phyloP scores from a whole-genome alignment of 768 basidiomycete genomes.

The Podaxis carcinomalis region DNA sequence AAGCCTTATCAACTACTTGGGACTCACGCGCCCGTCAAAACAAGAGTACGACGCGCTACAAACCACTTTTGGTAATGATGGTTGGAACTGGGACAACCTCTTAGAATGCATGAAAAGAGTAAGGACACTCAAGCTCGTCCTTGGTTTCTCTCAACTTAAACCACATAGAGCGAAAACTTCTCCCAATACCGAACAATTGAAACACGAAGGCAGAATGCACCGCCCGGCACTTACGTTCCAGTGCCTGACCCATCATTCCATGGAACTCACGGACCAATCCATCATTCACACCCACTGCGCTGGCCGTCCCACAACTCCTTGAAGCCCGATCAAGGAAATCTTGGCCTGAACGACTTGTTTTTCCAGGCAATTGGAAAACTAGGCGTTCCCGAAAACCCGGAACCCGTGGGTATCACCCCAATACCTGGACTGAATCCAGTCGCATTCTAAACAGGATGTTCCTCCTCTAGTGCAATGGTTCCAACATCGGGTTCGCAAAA shows the following conservation, averaged over 20 bases:
- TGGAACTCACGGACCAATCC: slow-evolving; percentile 7
- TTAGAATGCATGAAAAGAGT: slow-evolving; percentile 18
- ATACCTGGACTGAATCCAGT: too few species aligned
- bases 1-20: slow-evolving; percentile 13
- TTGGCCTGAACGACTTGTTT: neutral
- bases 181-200: neutral
- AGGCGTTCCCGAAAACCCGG: slow-evolving; percentile 11
- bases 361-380: slow-evolving; percentile 6
- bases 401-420: slow-evolving; percentile 6
- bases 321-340: neutral
- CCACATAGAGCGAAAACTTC: neutral
- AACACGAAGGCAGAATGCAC: neutral
- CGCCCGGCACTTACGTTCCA: neutral
- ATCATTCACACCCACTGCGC: slow-evolving; percentile 7
- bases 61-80: slow-evolving; percentile 12
- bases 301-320: neutral
- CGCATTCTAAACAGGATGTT: neutral
- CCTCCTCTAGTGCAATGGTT: slow-evolving; percentile 9
- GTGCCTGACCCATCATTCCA: neutral
- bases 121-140: neutral
- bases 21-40: slow-evolving; percentile 1
- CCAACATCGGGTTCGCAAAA: slow-evolving; percentile 7
- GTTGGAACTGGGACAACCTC: slow-evolving; percentile 19
- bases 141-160: neutral
- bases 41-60: slow-evolving; percentile 15